Percentiles rank a stretch among this genome's conserved stretches.
phyloP scores from a whole-genome alignment of 2,329 filamentous ascomycete genomes.

The Penicillium oxalicum region DNA sequence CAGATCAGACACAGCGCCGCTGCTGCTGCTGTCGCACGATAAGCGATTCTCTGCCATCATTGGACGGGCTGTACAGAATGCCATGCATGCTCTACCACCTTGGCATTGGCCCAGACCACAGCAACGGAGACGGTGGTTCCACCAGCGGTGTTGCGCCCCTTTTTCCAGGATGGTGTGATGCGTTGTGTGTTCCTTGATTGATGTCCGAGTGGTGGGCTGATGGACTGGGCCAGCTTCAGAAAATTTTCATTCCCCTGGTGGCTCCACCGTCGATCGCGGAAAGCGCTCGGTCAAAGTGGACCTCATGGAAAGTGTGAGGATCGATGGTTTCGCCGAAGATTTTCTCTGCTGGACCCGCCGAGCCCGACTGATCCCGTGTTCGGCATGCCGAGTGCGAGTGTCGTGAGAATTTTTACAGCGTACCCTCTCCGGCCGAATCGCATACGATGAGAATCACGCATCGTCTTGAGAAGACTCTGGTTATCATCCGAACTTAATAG shows the following conservation, averaged over 20 bases:
- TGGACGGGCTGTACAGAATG: not conserved
- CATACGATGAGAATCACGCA: too few relatives aligned
- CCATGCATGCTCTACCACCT: not conserved
- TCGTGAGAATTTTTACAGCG: too few relatives aligned
- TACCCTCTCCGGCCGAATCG: too few relatives aligned
- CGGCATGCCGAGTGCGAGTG: constrained; percentile 15
- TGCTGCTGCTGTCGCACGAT: too few relatives aligned
- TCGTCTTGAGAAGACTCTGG: too few relatives aligned
- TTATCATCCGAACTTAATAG: too few relatives aligned
- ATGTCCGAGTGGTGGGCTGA: constrained; percentile 8
- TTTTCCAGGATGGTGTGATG: not conserved
- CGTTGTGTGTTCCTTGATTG: not conserved
- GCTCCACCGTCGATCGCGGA: constrained; percentile 17
- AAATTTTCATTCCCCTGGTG: constrained; percentile 2
- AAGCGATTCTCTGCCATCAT: not conserved
- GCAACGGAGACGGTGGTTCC: not conserved
- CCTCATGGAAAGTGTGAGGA: constrained; percentile 7
- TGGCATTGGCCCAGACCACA: not conserved
- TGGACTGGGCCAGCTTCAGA: not conserved
- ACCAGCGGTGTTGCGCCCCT: not conserved
- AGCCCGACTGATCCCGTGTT: constrained; percentile 11
- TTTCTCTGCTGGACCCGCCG: not conserved
- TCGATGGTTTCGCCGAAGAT: constrained; percentile 11
- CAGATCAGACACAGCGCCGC: too few relatives aligned
- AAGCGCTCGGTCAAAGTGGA: constrained; percentile 13